Evolutionary conservation across 345 rosid species (phyloP), one percentile per base, ranked within the genome.

Genomic region (Populus pruinosa): DNA sequence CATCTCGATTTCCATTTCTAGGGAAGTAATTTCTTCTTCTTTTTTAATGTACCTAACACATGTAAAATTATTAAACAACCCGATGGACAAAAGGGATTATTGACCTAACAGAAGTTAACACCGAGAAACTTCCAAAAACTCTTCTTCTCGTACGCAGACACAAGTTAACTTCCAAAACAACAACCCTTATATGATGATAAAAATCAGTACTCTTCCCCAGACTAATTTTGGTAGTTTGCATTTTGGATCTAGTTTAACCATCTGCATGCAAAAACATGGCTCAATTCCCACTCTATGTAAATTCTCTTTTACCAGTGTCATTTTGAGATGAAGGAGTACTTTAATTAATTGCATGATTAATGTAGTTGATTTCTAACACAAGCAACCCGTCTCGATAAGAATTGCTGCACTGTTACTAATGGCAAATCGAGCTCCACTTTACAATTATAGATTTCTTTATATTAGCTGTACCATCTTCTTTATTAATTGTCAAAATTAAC

Each of bases 61-160:
- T 71, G 66, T 50, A 72, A 29, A 78, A 71, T 64, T 29, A 44
- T 38, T 18, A 39, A 55, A 65, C 67, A 67, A 31, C 27, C 1
- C 3, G 13, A 56, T 39, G n/a, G 71, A 49, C 36, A 67, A 79
- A 79, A 59, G 49, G 43, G 65, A 2, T 31, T n/a, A 21, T 74
- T 74, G 78, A 67, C 70, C 70, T 39, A 5, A 27, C 6, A 50
- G 29, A 56, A 73, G 69, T 39, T 27, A 17, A 73, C 74, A 44
- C 27, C 47, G 49, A 13, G 69, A 74, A 74, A 47, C 49, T 61
- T 74, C 78, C 82, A 74, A 74, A 18, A 59, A n/a, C 12, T 62
- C 77, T 56, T 72, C 69, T 66, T 73, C 56, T 21, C 73, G 23
- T 13, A 56, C 31, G 61, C 3, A 36, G 77, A 73, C 77, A 73